A percentile compares a stretch with the other conserved stretches of the same genome.
Conservation (phyloP, 1,139 yeast species). For the Taphrina wiesneri region DNA sequence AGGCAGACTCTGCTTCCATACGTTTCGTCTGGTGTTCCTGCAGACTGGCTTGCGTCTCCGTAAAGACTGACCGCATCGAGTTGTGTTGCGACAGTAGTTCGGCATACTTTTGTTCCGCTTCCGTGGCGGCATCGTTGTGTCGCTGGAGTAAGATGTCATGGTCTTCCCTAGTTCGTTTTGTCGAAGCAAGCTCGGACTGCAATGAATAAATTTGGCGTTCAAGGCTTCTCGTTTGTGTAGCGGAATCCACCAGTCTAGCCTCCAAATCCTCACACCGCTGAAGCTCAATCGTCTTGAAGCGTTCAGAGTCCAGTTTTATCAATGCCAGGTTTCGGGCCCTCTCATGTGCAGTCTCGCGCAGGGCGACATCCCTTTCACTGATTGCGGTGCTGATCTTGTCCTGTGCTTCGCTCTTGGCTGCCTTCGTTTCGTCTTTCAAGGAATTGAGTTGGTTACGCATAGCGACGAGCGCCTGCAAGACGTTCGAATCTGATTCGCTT, state of each 20-base stretch:
- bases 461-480: constrained; percentile 37
- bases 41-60: constrained; percentile 3
- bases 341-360: constrained; percentile 36
- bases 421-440: constrained; percentile 44
- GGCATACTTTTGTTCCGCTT: constrained; percentile 13
- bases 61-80: background rate
- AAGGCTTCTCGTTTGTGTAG: background rate
- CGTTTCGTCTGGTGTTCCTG: constrained; percentile 23
- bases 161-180: constrained; percentile 1
- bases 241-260: constrained; percentile 31
- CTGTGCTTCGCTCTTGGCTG: constrained; percentile 46
- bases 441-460: constrained; percentile 45
- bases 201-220: constrained; percentile 15
- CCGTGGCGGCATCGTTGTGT: constrained; percentile 15
- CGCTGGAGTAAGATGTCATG: background rate
- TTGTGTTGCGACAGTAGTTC: constrained; percentile 13
- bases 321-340: constrained; percentile 32
- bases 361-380: constrained; percentile 39
- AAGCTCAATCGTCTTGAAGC: constrained; percentile 16
- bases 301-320: constrained; percentile 22
- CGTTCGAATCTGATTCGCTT: constrained; percentile 15
- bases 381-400: constrained; percentile 42
- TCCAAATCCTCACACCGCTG: constrained; percentile 36
- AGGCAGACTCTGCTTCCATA: constrained; percentile 13
- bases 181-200: constrained; percentile 13